phyloP scores from a whole-genome alignment of 257 asterid species.

The Plectranthus barbatus region DNA sequence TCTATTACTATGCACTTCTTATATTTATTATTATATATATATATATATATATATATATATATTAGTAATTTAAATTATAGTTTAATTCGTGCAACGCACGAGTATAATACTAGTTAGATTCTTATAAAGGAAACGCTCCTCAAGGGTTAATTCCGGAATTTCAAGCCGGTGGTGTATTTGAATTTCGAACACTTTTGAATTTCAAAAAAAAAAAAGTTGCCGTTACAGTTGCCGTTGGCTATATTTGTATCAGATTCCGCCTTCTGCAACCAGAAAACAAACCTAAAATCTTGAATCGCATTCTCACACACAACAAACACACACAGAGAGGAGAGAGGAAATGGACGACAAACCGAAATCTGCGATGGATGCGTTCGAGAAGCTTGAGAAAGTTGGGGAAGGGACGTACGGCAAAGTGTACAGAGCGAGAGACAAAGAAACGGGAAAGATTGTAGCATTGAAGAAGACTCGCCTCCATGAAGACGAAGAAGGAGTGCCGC shows the following conservation, averaged over 20 bases:
- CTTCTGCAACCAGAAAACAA: background rate
- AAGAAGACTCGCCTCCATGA: slow-evolving; percentile 95
- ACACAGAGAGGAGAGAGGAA: background rate
- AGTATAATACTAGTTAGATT: no score
- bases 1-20: no score
- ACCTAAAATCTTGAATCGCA: background rate
- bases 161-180: background rate
- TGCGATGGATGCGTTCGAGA: slow-evolving; percentile 89
- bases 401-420: slow-evolving; percentile 94
- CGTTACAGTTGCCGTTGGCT: slow-evolving; percentile 16
- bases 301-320: background rate
- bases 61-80: no score
- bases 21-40: no score
- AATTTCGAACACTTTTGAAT: slow-evolving; percentile 26
- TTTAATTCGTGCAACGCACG: no score
- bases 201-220: slow-evolving; percentile 25
- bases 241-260: slow-evolving; percentile 4
- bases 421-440: slow-evolving; percentile 87
- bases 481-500: slow-evolving; percentile 97
- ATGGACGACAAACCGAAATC: slow-evolving; percentile 41
- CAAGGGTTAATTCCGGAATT: slow-evolving; percentile 13
- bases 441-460: slow-evolving; percentile 82
- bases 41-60: no score
- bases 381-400: slow-evolving; percentile 91
- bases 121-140: background rate